phyloP scores from a whole-genome alignment of 345 rosid species.

The Gossypium rotundifolium region DNA sequence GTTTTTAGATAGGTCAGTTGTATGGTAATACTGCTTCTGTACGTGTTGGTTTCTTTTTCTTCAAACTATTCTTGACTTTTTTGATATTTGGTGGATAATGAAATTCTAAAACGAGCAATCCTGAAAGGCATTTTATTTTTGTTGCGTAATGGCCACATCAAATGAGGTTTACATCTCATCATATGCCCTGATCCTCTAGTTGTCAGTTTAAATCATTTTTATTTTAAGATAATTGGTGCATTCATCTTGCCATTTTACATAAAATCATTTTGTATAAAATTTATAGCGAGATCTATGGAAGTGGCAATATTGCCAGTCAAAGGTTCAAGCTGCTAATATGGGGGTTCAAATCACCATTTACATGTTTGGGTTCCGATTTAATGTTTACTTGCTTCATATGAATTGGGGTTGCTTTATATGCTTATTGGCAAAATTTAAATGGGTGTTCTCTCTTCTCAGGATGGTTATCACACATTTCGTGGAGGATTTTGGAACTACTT shows the following conservation, averaged over 20 bases:
- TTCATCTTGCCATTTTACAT: not conserved
- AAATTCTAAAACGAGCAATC: not conserved
- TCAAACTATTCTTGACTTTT: not conserved
- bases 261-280: not conserved
- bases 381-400: conserved; percentile 1
- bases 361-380: not conserved
- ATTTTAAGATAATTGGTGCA: not conserved
- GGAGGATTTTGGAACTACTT: conserved; percentile 89
- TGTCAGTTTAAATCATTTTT: not conserved
- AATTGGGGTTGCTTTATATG: not conserved
- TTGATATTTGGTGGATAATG: not conserved
- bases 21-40: not conserved
- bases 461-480: conserved; percentile 59
- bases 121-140: not conserved
- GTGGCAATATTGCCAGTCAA: not conserved
- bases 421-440: not conserved
- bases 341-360: not conserved
- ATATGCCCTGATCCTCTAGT: not conserved
- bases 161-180: not conserved
- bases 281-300: not conserved
- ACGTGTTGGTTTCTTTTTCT: conserved; percentile 5
- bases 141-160: not conserved
- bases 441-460: conserved; percentile 31
- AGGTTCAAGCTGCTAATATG: not conserved
- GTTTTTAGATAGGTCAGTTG: not conserved